Conservation (phyloP, 2,329 filamentous ascomycete species). For the Emydomyces testavorans region DNA sequence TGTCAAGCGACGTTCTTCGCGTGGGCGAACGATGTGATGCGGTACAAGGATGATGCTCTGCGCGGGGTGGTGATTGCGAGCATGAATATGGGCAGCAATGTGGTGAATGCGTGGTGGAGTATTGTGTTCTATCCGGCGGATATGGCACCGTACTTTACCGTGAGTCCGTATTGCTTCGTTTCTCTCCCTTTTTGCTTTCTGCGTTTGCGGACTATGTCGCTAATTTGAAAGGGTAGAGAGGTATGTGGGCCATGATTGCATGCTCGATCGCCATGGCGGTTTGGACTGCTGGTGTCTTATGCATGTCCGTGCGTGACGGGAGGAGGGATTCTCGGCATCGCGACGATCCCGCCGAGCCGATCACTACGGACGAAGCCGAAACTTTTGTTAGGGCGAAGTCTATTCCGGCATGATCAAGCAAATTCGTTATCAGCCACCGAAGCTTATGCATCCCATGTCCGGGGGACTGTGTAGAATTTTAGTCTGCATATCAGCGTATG, state of each 20-base stretch:
- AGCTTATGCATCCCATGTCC: too few relatives aligned
- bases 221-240: too few relatives aligned
- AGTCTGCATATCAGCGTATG: too few relatives aligned
- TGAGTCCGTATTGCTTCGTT: constrained; percentile 31
- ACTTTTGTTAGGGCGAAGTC: too few relatives aligned
- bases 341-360: constrained; percentile 3
- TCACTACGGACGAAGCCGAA: neutral
- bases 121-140: constrained; percentile 59
- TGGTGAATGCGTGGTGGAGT: constrained; percentile 62
- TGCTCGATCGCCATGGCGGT: constrained; percentile 47
- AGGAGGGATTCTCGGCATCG: constrained; percentile 4
- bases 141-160: constrained; percentile 54
- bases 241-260: constrained; percentile 66
- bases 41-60: constrained; percentile 51
- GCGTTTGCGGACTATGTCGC: too few relatives aligned
- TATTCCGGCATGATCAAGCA: too few relatives aligned
- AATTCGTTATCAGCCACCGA: too few relatives aligned
- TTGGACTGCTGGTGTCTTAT: constrained; percentile 39
- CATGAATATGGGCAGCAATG: constrained; percentile 60
- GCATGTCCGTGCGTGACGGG: constrained; percentile 14
- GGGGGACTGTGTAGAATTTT: too few relatives aligned
- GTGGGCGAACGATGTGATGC: constrained; percentile 61
- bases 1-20: constrained; percentile 66
- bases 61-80: constrained; percentile 57
- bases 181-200: neutral